phyloP scores from a whole-genome alignment of 139 green algal species.

The Tetraselmis chui region DNA sequence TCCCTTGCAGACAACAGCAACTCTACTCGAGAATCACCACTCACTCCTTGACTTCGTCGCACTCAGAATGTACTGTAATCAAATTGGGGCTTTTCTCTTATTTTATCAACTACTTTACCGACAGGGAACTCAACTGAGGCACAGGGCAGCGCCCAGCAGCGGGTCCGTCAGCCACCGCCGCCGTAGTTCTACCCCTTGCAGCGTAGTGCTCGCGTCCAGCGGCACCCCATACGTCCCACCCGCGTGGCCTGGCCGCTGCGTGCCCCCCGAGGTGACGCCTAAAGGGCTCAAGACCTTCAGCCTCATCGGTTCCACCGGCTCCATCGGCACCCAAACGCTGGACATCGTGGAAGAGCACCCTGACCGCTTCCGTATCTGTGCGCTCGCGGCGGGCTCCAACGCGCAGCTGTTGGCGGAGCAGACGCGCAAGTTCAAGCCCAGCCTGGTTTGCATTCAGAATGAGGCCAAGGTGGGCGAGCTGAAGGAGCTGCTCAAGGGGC shows the following conservation, averaged over 20 bases:
- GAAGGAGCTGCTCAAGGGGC: slow-evolving; percentile 54
- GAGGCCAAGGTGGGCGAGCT: slow-evolving; percentile 50
- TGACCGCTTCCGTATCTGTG: slow-evolving; percentile 88
- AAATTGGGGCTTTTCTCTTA: too few species aligned
- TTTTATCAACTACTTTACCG: too few species aligned
- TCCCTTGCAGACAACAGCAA: too few species aligned
- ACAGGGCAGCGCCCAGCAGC: too few species aligned
- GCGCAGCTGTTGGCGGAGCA: slow-evolving; percentile 88
- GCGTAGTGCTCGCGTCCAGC: neutral
- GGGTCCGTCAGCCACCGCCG: too few species aligned
- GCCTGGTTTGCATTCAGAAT: slow-evolving; percentile 81
- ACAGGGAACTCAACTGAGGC: too few species aligned
- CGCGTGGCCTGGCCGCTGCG: slow-evolving; percentile 47
- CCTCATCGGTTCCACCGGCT: slow-evolving; percentile 81
- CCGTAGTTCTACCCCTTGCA: too few species aligned
- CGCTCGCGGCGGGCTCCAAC: slow-evolving; percentile 86
- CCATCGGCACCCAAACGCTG: slow-evolving; percentile 97
- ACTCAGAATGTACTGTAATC: too few species aligned
- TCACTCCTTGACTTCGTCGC: too few species aligned
- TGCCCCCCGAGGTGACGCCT: neutral
- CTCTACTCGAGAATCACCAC: too few species aligned
- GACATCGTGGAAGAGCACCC: slow-evolving; percentile 94
- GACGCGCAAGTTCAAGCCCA: slow-evolving; percentile 73
- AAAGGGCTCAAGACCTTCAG: slow-evolving; percentile 80
- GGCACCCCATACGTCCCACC: slow-evolving; percentile 21